Evolutionary conservation across 495 filamentous ascomycete genomes (phyloP), one percentile per base, ranked within the genome.

Genomic region (Rhypophila decipiens): DNA sequence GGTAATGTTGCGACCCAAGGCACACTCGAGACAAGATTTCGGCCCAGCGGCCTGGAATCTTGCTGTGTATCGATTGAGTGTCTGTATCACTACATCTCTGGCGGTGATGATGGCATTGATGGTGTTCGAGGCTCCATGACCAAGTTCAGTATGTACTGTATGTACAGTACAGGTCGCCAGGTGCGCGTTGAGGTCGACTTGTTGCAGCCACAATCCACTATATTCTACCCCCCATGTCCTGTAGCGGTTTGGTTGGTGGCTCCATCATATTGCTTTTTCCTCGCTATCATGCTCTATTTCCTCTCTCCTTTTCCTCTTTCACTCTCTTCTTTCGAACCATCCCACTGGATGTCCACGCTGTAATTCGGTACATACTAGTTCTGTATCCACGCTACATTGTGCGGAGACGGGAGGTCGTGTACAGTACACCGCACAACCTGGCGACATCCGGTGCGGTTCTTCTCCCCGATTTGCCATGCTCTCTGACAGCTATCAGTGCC

Each of bases 371-470:
- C 44, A 37, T 39, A 21, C 31, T 45, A n/a, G 9, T n/a, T 44
- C 39, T 53, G 33, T 47, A 27, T 48, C 48, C 41, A 48, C 37
- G 45, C 51, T 46, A 33, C 48, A 47, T 50, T 37, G 23, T 39
- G 36, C 29, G 22, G 15, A 42, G 20, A 24, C 44, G 27, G 23
- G 11, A 24, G 20, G 38, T 40, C 18, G n/a, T 31, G 15, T 24
- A 29, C 17, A 29, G 20, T 19, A 34, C 29, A 44, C 44, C n/a
- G n/a, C n/a, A n/a, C n/a, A n/a, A 43, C 45, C 38, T 46, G 49
- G 58, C 46, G 17, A 27, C 22, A 37, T 51, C 55, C 49, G 52
- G 56, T 56, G 50, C 46, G 24, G 19, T 54, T 47, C 36, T 39
- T 21, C n/a, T 27, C 49, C 35, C 50, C 44, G 47, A 27, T 44